A percentile compares a stretch with the other conserved stretches of the same genome.
Conservation (phyloP, 371 early-diverging fungal genomes). For the Mucor indicus region DNA sequence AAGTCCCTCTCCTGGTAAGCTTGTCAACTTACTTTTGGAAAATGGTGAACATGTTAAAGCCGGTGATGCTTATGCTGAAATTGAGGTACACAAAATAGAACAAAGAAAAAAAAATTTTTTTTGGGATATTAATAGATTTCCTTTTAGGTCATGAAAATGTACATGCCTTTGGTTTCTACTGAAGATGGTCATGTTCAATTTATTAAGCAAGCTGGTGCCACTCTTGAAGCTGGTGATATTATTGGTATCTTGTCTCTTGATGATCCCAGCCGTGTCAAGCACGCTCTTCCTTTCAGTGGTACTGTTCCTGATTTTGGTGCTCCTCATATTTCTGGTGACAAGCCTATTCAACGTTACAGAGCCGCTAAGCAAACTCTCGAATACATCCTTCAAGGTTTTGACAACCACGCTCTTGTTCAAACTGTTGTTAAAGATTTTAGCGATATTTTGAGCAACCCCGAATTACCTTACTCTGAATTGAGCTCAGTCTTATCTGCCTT, state of each 20-base stretch:
- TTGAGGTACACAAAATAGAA: slow-evolving; percentile 65
- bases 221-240: slow-evolving; percentile 89
- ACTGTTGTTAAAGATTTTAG: slow-evolving; percentile 71
- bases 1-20: slow-evolving; percentile 95
- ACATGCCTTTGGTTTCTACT: slow-evolving; percentile 91
- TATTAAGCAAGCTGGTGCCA: slow-evolving; percentile 86
- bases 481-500: slow-evolving; percentile 79
- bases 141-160: slow-evolving; percentile 97
- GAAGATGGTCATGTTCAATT: slow-evolving; percentile 91
- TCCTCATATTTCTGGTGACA: slow-evolving; percentile 74
- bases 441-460: slow-evolving; percentile 71
- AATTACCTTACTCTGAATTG: slow-evolving; percentile 87
- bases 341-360: slow-evolving; percentile 81
- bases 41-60: slow-evolving; percentile 88
- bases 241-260: slow-evolving; percentile 90
- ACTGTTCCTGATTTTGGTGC: slow-evolving; percentile 77
- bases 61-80: slow-evolving; percentile 95
- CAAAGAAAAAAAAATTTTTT: background rate
- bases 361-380: slow-evolving; percentile 63
- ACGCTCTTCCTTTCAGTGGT: slow-evolving; percentile 86
- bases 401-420: slow-evolving; percentile 68
- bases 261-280: slow-evolving; percentile 90
- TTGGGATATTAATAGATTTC: background rate
- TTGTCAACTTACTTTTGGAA: slow-evolving; percentile 88
- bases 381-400: slow-evolving; percentile 87